These are phyloP conservation scores for Eucommia ulmoides DNA, from an alignment of 257 asterid species.

Conservation along the genomic window DNA sequence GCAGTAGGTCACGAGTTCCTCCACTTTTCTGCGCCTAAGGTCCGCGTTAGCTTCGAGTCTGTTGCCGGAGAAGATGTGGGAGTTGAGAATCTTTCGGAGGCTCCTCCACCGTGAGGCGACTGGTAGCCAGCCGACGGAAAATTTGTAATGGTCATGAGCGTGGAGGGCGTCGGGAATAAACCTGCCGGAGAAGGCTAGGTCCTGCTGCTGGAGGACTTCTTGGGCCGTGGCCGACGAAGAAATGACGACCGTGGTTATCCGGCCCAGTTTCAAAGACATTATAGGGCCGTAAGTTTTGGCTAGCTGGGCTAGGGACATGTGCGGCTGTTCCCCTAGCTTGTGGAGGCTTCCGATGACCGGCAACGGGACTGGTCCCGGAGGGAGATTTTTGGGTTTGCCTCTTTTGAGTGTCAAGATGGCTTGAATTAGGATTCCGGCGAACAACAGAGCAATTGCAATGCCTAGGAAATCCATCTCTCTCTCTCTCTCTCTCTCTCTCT, in stretches of 20 bases:
- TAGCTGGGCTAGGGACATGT: conserved; percentile 39
- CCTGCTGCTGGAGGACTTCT: too few relatives aligned
- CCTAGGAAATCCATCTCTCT: conserved; percentile 29
- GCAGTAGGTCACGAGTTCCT: too few relatives aligned
- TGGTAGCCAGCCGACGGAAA: conserved; percentile 67
- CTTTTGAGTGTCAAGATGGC: conserved; percentile 16
- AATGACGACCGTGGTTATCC: conserved; percentile 36
- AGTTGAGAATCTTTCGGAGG: too few relatives aligned
- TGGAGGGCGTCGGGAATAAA: conserved; percentile 40
- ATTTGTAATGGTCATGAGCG: conserved; percentile 45
- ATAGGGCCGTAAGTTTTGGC: conserved; percentile 58
- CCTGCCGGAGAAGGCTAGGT: too few relatives aligned
- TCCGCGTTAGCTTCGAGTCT: conserved; percentile 57
- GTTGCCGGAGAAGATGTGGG: too few relatives aligned
- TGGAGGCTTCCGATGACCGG: too few relatives aligned
- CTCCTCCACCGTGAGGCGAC: conserved; percentile 44
- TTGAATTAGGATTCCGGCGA: too few relatives aligned
- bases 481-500: background rate
- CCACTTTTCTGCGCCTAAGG: conserved; percentile 37
- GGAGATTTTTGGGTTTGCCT: conserved; percentile 22
- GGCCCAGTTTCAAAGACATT: too few relatives aligned
- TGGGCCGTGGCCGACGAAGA: conserved; percentile 54
- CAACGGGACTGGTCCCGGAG: conserved; percentile 73
- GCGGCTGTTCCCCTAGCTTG: conserved; percentile 51
- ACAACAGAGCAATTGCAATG: conserved; percentile 8